phyloP scores from a whole-genome alignment of 2,329 filamentous ascomycete species.

The Triangularia verruculosa region DNA sequence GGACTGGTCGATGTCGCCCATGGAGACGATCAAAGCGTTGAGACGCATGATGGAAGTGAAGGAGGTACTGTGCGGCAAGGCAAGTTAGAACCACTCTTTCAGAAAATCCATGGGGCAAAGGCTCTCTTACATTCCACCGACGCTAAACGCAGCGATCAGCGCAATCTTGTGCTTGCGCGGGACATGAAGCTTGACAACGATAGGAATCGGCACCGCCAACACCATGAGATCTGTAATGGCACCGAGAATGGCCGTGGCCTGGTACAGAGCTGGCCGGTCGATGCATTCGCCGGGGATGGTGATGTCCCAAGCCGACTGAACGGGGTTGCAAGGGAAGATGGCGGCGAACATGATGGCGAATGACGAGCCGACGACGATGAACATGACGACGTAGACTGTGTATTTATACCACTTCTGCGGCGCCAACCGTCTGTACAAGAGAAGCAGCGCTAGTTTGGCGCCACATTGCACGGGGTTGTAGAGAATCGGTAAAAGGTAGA shows the following conservation, averaged over 20 bases:
- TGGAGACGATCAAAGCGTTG: conserved; percentile 6
- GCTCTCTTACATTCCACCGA: conserved; percentile 16
- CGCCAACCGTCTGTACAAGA: conserved; percentile 14
- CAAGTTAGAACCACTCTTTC: neutral
- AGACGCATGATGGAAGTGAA: conserved; percentile 15
- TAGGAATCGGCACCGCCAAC: conserved; percentile 19
- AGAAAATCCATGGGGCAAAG: too few species aligned
- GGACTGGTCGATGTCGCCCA: conserved; percentile 8
- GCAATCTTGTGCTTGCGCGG: conserved; percentile 14
- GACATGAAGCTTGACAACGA: conserved; percentile 17
- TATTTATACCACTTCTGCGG: conserved; percentile 9
- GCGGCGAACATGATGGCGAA: conserved; percentile 18
- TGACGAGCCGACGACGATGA: conserved; percentile 11
- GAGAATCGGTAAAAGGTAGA: conserved; percentile 24
- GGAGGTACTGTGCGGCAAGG: neutral
- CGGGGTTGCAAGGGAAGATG: conserved; percentile 19
- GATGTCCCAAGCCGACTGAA: conserved; percentile 16
- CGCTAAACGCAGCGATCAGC: conserved; percentile 11
- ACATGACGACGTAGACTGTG: conserved; percentile 12
- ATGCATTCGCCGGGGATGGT: conserved; percentile 16
- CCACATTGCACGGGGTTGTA: conserved; percentile 16
- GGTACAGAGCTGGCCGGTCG: conserved; percentile 16
- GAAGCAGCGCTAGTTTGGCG: conserved; percentile 14
- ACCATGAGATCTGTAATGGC: conserved; percentile 19
- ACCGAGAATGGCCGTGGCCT: conserved; percentile 20